Percentiles rank a stretch among this genome's conserved stretches.
phyloP scores from a whole-genome alignment of 2,329 filamentous ascomycete species.

The Fusarium pseudograminearum region DNA sequence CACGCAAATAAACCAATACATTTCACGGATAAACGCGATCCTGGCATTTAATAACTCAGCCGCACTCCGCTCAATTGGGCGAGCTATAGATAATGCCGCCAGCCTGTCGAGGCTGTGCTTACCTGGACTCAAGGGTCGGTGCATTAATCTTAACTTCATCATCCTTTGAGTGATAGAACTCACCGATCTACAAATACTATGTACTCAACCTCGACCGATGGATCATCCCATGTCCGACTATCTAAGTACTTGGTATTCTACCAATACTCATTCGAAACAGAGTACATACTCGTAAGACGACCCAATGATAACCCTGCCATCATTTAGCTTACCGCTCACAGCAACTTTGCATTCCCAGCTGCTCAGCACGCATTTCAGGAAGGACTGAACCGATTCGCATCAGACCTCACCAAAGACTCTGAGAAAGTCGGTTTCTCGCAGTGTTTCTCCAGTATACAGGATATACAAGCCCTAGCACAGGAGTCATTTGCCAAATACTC shows the following conservation, averaged over 20 bases:
- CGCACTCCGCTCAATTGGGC: not conserved
- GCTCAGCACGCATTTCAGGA: not conserved
- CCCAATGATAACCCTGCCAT: too few species aligned
- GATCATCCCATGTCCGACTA: not conserved
- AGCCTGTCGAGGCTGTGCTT: not conserved
- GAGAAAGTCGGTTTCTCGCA: not conserved
- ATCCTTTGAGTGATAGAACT: not conserved
- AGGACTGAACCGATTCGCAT: not conserved
- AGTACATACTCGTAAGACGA: not conserved
- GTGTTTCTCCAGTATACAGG: not conserved
- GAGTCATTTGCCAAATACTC: not conserved
- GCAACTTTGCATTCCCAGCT: not conserved
- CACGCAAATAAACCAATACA: not conserved
- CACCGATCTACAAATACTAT: fast-evolving
- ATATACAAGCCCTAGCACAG: not conserved
- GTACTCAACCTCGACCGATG: not conserved
- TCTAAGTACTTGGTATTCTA: not conserved
- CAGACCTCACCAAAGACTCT: not conserved
- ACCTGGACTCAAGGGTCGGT: not conserved
- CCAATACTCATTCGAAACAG: not conserved
- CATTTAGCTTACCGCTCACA: not conserved
- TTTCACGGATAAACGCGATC: not conserved
- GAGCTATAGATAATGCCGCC: not conserved
- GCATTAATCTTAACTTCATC: too few species aligned
- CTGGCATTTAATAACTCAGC: not conserved